phyloP scores from a whole-genome alignment of 2,329 filamentous ascomycete species.

The Coccinonectria pachysandricola region DNA sequence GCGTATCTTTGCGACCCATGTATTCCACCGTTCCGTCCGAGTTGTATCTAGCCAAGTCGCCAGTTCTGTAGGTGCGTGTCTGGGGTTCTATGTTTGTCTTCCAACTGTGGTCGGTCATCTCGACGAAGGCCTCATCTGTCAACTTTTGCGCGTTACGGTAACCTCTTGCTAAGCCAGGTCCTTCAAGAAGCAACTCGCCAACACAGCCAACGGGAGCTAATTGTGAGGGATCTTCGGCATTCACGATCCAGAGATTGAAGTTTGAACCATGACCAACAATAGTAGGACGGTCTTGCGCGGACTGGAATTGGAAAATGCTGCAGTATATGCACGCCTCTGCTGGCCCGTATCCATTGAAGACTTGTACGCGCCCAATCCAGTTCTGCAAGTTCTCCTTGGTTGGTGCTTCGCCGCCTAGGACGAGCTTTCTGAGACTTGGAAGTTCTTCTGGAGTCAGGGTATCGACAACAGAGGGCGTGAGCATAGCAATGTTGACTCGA shows the following conservation, averaged over 20 bases:
- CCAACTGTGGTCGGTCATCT: background rate
- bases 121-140: conserved; percentile 7
- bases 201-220: conserved; percentile 2
- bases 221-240: too few relatives aligned
- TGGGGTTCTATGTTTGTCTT: background rate
- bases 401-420: too few relatives aligned
- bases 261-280: too few relatives aligned
- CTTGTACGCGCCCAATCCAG: too few relatives aligned
- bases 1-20: conserved; percentile 44
- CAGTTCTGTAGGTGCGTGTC: conserved; percentile 34
- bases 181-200: conserved; percentile 5
- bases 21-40: conserved; percentile 31
- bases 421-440: too few relatives aligned
- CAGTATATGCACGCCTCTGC: too few relatives aligned
- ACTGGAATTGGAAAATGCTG: too few relatives aligned
- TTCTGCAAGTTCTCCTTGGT: too few relatives aligned
- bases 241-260: too few relatives aligned
- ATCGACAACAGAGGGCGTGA: conserved; percentile 5
- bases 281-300: too few relatives aligned
- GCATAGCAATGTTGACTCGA: conserved; percentile 4
- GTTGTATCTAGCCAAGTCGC: conserved; percentile 35
- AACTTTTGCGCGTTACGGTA: conserved; percentile 6
- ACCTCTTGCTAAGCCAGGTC: conserved; percentile 8
- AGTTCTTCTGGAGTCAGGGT: too few relatives aligned
- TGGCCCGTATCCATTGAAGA: too few relatives aligned